A percentile compares a stretch with the other conserved stretches of the same genome.
Evolutionary conservation across 192 early-diverging fungal species (phyloP).

Genomic region (Dissophora globulifera): DNA sequence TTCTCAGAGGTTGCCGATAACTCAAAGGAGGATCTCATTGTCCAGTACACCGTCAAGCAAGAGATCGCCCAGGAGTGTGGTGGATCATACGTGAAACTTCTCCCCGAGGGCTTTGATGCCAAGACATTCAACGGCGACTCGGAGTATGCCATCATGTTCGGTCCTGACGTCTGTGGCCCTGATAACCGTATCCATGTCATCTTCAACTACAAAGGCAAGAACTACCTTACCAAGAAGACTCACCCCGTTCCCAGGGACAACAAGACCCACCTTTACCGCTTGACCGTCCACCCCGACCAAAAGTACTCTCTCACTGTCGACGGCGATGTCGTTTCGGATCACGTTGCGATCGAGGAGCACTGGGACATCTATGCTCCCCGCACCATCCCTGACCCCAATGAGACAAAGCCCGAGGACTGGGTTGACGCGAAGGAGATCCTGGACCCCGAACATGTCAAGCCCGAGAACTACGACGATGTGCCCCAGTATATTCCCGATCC

Average conservation of each 20-base stretch:
- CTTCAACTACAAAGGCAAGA: conserved; percentile 92
- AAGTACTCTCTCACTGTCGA: conserved; percentile 44
- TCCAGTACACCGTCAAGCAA: conserved; percentile 94
- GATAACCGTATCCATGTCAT: conserved; percentile 96
- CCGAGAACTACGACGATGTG: conserved; percentile 86
- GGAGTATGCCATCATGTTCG: conserved; percentile 84
- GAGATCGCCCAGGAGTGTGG: conserved; percentile 93
- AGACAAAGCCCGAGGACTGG: conserved; percentile 92
- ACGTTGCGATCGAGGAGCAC: conserved; percentile 27
- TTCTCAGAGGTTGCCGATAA: conserved; percentile 80
- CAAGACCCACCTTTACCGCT: conserved; percentile 89
- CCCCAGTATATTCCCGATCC: conserved; percentile 82
- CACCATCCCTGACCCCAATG: conserved; percentile 84
- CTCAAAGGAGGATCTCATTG: conserved; percentile 81
- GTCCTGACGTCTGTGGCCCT: conserved; percentile 93
- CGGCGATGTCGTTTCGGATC: conserved; percentile 22
- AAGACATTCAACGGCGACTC: conserved; percentile 86
- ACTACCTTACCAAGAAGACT: conserved; percentile 82
- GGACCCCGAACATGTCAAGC: conserved; percentile 82
- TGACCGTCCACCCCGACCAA: conserved; percentile 82
- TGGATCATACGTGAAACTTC: conserved; percentile 93
- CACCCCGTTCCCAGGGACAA: conserved; percentile 79
- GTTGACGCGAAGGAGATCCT: conserved; percentile 82
- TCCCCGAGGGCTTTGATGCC: conserved; percentile 84
- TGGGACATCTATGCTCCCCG: conserved; percentile 74